These are phyloP conservation scores for Monosporascus sp. DNA, from an alignment of 2,329 filamentous ascomycete genomes.

Conservation along the genomic window DNA sequence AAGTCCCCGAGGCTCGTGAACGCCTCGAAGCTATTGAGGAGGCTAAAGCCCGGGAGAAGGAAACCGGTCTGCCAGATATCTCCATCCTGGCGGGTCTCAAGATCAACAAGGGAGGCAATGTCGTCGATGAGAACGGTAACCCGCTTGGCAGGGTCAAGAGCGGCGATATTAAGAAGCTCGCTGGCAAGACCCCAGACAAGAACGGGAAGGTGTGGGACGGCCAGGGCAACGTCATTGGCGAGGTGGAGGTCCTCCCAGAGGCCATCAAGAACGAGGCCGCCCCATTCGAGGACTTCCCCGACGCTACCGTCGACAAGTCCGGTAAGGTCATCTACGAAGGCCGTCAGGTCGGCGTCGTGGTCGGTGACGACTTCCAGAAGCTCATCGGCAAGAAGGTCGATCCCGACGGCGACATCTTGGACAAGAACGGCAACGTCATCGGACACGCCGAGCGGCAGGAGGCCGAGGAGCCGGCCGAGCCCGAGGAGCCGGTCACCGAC, in stretches of 20 bases:
- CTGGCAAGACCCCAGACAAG: constrained; percentile 36
- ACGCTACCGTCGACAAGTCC: constrained; percentile 29
- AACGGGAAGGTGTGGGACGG: constrained; percentile 35
- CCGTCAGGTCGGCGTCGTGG: constrained; percentile 30
- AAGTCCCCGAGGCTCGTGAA: constrained; percentile 24
- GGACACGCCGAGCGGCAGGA: constrained; percentile 29
- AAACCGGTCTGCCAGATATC: constrained; percentile 16
- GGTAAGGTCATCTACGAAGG: constrained; percentile 32
- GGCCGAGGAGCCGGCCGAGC: constrained; percentile 24
- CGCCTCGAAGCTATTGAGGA: constrained; percentile 25
- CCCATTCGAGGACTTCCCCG: constrained; percentile 32
- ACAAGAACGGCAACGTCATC: constrained; percentile 30
- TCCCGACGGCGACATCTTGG: constrained; percentile 30
- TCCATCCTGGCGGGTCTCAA: constrained; percentile 32
- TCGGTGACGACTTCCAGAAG: constrained; percentile 30
- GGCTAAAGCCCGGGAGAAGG: constrained; percentile 12
- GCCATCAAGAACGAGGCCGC: constrained; percentile 25
- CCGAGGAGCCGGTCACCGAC: constrained; percentile 34
- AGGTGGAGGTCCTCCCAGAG: constrained; percentile 36
- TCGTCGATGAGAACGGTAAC: constrained; percentile 39
- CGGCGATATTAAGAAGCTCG: constrained; percentile 34
- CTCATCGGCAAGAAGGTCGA: constrained; percentile 31
- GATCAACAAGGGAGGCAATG: constrained; percentile 39
- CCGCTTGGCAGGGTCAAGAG: constrained; percentile 36
- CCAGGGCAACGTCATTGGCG: constrained; percentile 27